Evolutionary conservation across 2,329 filamentous ascomycete species (phyloP).

Genomic region (Hymenoscyphus linearis): DNA sequence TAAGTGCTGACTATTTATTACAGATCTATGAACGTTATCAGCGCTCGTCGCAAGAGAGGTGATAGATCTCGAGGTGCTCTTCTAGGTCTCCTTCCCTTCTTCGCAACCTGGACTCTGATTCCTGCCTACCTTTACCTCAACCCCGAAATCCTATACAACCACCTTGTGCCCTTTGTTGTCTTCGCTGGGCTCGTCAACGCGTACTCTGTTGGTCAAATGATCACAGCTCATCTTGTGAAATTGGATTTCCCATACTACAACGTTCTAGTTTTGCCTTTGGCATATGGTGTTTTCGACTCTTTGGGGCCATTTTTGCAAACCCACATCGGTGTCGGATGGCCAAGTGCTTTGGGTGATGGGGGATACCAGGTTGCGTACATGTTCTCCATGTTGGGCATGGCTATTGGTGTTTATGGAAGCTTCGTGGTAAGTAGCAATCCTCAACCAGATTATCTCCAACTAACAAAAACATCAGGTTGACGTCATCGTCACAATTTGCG

Average conservation of each 20-base stretch:
- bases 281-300: conserved; percentile 74
- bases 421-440: conserved; percentile 63
- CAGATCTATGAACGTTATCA: conserved; percentile 77
- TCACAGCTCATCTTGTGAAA: conserved; percentile 87
- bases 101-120: conserved; percentile 70
- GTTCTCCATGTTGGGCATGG: conserved; percentile 80
- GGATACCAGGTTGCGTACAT: conserved; percentile 90
- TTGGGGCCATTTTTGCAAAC: conserved; percentile 64
- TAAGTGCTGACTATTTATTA: conserved; percentile 11
- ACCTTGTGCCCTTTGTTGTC: conserved; percentile 84
- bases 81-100: conserved; percentile 77
- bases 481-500: conserved; percentile 95
- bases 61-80: conserved; percentile 70
- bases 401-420: conserved; percentile 89
- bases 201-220: conserved; percentile 93
- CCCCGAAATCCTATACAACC: conserved; percentile 72
- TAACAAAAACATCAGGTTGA: conserved; percentile 50
- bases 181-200: conserved; percentile 89
- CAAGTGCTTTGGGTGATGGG: conserved; percentile 65
- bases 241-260: conserved; percentile 87
- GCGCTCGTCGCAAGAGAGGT: conserved; percentile 67
- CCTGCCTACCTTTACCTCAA: conserved; percentile 77
- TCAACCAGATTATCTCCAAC: background rate
- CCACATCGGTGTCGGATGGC: conserved; percentile 59
- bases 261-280: conserved; percentile 72